Percentiles rank a stretch among this genome's conserved stretches.
Conservation (phyloP, 352 stramenopile species). For the Phytophthora melonis region DNA sequence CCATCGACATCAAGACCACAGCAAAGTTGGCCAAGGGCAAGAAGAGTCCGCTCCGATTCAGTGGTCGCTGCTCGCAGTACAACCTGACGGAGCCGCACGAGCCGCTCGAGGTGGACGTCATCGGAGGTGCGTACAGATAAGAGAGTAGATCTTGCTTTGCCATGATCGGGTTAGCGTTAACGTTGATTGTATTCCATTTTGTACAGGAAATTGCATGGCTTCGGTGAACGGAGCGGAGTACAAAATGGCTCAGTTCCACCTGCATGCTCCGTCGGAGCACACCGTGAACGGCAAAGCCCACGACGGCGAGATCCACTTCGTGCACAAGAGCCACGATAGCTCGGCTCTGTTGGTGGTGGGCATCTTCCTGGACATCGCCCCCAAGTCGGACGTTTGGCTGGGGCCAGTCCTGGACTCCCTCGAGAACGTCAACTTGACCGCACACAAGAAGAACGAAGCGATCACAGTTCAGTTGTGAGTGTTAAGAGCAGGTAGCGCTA, state of each 20-base stretch:
- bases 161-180: too few species aligned
- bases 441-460: background rate
- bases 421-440: slow-evolving; percentile 22
- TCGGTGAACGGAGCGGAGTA: slow-evolving; percentile 23
- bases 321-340: slow-evolving; percentile 38
- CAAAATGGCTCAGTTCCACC: slow-evolving; percentile 53
- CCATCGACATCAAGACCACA: slow-evolving; percentile 48
- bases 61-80: slow-evolving; percentile 29
- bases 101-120: slow-evolving; percentile 17
- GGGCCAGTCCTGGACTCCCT: slow-evolving; percentile 35
- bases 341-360: slow-evolving; percentile 45
- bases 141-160: too few species aligned
- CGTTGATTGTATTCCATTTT: too few species aligned
- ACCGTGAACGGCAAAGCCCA: slow-evolving; percentile 45
- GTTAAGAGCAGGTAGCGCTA: too few species aligned
- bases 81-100: slow-evolving; percentile 38
- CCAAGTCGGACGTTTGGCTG: slow-evolving; percentile 36
- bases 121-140: slow-evolving; percentile 31
- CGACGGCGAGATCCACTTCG: slow-evolving; percentile 54
- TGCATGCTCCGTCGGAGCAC: slow-evolving; percentile 58
- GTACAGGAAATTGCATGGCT: slow-evolving; percentile 21
- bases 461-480: slow-evolving; percentile 34
- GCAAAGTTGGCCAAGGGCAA: slow-evolving; percentile 15
- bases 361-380: slow-evolving; percentile 27
- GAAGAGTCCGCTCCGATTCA: slow-evolving; percentile 39